Base-by-base conservation (phyloP, 768 basidiomycete genomes). In the Agrocybe pediades region DNA sequence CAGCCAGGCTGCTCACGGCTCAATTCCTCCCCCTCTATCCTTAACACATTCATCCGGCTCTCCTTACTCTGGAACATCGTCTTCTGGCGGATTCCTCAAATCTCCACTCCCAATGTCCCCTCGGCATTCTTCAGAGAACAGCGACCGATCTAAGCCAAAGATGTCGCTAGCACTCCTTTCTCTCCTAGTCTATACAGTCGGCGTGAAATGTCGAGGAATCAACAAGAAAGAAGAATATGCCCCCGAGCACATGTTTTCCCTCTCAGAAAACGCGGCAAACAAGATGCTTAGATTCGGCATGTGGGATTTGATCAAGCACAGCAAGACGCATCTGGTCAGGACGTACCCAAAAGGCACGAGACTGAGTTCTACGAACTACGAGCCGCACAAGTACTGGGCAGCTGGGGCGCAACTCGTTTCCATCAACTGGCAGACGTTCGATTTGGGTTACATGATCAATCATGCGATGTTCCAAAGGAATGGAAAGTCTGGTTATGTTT, bases 381-480 rank as follows among this genome's bases (percentile, higher is more conserved):
- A 91, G 60, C 96, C 96, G 3, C 88, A 95, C 70, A 82, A 87
- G 17, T 95, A 86, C 66, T 99, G 97, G 97, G 82, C 85, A 1
- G 85, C 87, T 1, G 97, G 97, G 7, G 83, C 85, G 4, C 96
- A 98, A 68, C 70, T 98, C 25, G 94, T 96, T 0, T 93, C 97
- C 3, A 80, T 99, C 54, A 99, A 99, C 68, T 97, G 95, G 91
- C 97, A 99, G 69, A 98, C 95, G 0, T 87, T 85, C 61, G 95
- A 98, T 69, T 68, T 92, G 47, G 95, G 94, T 1, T 90, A 88
- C 63, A 86, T 92, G 78, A 90, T 98, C 66, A 99, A 98, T 65
- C 86, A 90, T 52, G 92, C 95, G 15, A 95, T 98, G 92, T 99
- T 99, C 69, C 86, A 90, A 63, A 80, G 91, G 8, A 94, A 95